Evolutionary conservation across 768 basidiomycete genomes (phyloP).

Genomic region (Suillus ampliporus): DNA sequence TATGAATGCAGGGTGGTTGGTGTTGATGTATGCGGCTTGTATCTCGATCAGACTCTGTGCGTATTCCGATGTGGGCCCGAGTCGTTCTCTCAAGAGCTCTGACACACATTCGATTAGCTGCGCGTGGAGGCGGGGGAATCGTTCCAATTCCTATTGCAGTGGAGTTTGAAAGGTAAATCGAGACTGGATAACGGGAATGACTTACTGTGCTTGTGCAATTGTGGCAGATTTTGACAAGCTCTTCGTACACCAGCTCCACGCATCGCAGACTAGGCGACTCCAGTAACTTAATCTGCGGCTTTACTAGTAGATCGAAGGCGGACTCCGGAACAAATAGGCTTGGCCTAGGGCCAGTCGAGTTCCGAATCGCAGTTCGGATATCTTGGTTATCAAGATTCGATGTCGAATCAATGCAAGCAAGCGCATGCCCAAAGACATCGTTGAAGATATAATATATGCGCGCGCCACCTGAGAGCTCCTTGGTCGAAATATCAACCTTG

Average conservation of each 20-base stretch:
- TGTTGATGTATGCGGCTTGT: conserved; percentile 99
- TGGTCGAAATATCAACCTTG: conserved; percentile 94
- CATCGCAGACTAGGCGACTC: conserved; percentile 95
- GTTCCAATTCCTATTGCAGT: conserved; percentile 79
- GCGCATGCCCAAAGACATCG: conserved; percentile 93
- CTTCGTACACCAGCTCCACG: conserved; percentile 98
- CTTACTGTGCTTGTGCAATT: conserved; percentile 91
- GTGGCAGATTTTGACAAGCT: conserved; percentile 98
- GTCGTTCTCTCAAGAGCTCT: conserved; percentile 90
- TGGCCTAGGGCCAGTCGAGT: conserved; percentile 95
- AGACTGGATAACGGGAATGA: conserved; percentile 15
- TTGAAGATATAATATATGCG: conserved; percentile 99
- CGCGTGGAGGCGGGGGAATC: conserved; percentile 92
- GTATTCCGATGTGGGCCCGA: conserved; percentile 97
- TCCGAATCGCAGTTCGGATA: conserved; percentile 97
- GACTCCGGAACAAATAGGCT: conserved; percentile 97
- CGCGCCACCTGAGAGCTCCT: conserved; percentile 97
- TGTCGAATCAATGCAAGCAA: conserved; percentile 89
- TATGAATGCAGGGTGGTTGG: conserved; percentile 96
- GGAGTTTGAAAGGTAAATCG: conserved; percentile 1
- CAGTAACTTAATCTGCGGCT: conserved; percentile 96
- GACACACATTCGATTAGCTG: conserved; percentile 97
- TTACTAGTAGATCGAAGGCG: conserved; percentile 95
- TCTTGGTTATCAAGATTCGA: conserved; percentile 91
- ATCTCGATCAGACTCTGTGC: conserved; percentile 95